Evolutionary conservation across 2,329 filamentous ascomycete genomes (phyloP).

Genomic region (Exophiala lecanii-corni): DNA sequence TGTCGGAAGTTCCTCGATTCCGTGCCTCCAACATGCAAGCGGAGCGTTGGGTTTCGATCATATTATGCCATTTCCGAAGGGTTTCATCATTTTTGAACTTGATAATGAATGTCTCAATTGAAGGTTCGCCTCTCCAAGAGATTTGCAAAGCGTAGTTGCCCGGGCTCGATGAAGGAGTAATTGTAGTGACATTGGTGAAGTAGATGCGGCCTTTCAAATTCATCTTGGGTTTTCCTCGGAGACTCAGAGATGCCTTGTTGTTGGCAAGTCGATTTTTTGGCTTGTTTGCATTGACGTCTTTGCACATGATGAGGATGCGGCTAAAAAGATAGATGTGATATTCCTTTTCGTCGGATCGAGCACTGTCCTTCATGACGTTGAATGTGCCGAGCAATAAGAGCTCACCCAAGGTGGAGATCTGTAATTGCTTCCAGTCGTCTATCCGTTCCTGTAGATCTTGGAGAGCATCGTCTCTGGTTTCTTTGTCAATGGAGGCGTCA

Average conservation of each 20-base stretch:
- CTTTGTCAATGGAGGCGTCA: slow-evolving; percentile 85
- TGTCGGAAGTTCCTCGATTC: slow-evolving; percentile 53
- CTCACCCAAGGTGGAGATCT: slow-evolving; percentile 85
- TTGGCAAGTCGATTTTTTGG: slow-evolving; percentile 59
- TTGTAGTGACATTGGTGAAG: slow-evolving; percentile 97
- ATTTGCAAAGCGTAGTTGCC: slow-evolving; percentile 95
- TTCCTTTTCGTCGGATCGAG: slow-evolving; percentile 43
- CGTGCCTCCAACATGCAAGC: slow-evolving; percentile 42
- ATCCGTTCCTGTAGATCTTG: slow-evolving; percentile 77
- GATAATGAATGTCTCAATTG: slow-evolving; percentile 95
- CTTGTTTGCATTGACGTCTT: slow-evolving; percentile 85
- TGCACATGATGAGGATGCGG: slow-evolving; percentile 91
- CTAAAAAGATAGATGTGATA: slow-evolving; percentile 98
- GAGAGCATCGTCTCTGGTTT: slow-evolving; percentile 76
- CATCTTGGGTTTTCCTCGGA: slow-evolving; percentile 68
- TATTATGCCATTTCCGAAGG: slow-evolving; percentile 85
- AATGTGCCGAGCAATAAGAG: slow-evolving; percentile 85
- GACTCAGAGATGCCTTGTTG: slow-evolving; percentile 64
- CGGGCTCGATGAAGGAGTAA: slow-evolving; percentile 80
- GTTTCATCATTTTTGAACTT: slow-evolving; percentile 86
- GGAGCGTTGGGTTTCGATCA: slow-evolving; percentile 69
- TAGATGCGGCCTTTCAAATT: slow-evolving; percentile 97
- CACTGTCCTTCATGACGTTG: slow-evolving; percentile 73
- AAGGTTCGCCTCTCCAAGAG: slow-evolving; percentile 96
- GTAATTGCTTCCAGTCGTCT: slow-evolving; percentile 95